These are phyloP conservation scores for Yamadazyma trypodendri DNA, from an alignment of 1,139 yeast genomes.

Conservation along the genomic window DNA sequence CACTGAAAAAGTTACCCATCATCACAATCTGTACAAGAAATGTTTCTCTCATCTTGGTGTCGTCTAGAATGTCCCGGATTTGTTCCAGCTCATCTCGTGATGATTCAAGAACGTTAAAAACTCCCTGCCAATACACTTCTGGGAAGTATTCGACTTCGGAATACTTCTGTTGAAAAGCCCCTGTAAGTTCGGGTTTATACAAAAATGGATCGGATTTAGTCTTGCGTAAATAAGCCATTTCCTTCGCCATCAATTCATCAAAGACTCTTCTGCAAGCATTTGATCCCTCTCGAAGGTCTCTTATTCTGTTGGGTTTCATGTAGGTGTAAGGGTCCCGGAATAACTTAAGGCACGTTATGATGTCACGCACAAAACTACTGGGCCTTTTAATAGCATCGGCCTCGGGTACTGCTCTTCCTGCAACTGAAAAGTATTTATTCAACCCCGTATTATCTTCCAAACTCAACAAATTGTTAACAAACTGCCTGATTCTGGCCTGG, in stretches of 20 bases:
- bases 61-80: slow-evolving; percentile 25
- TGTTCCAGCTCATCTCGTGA: slow-evolving; percentile 26
- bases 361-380: slow-evolving; percentile 30
- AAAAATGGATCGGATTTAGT: slow-evolving; percentile 7
- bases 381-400: slow-evolving; percentile 19
- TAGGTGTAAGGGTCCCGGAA: slow-evolving; percentile 39
- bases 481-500: slow-evolving; percentile 36
- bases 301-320: slow-evolving; percentile 23
- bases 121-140: slow-evolving; percentile 36
- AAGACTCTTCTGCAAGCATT: slow-evolving; percentile 27
- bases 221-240: slow-evolving; percentile 17
- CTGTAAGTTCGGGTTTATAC: slow-evolving; percentile 15
- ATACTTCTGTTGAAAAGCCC: slow-evolving; percentile 23
- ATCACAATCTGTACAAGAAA: slow-evolving; percentile 34
- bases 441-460: slow-evolving; percentile 49
- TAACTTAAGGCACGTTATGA: slow-evolving; percentile 29
- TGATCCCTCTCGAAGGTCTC: slow-evolving; percentile 22
- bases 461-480: slow-evolving; percentile 33
- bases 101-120: slow-evolving; percentile 22
- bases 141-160: slow-evolving; percentile 29
- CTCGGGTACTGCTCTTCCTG: slow-evolving; percentile 28
- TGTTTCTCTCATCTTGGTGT: slow-evolving; percentile 28
- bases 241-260: slow-evolving; percentile 32
- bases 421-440: slow-evolving; percentile 38
- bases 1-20: slow-evolving; percentile 30